A percentile compares a stretch with the other conserved stretches of the same genome.
Conservation (phyloP, 2,329 filamentous ascomycete species). For the Phaeophleospora eucalypticola region DNA sequence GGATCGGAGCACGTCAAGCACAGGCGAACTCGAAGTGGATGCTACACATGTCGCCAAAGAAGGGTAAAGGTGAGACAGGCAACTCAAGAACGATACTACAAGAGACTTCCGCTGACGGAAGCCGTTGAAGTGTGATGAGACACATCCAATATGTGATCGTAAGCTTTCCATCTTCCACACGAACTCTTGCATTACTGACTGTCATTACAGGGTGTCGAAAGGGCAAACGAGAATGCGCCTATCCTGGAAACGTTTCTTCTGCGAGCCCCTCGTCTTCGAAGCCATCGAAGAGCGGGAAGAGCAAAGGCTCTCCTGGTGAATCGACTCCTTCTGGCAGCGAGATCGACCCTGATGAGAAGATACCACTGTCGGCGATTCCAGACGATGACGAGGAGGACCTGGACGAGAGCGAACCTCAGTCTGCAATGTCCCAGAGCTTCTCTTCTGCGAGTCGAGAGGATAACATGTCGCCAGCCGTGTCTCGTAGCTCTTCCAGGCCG, state of each 20-base stretch:
- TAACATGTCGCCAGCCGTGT: slow-evolving; percentile 45
- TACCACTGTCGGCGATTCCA: slow-evolving; percentile 40
- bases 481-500: slow-evolving; percentile 10
- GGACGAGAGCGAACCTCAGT: slow-evolving; percentile 22
- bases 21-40: slow-evolving; percentile 86
- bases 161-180: slow-evolving; percentile 25
- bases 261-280: slow-evolving; percentile 45
- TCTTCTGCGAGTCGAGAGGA: background rate
- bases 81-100: slow-evolving; percentile 1
- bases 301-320: slow-evolving; percentile 41
- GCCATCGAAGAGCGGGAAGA: slow-evolving; percentile 40
- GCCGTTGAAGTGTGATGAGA: slow-evolving; percentile 74
- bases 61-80: slow-evolving; percentile 64
- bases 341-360: slow-evolving; percentile 38
- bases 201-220: slow-evolving; percentile 70
- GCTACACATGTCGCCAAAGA: slow-evolving; percentile 83
- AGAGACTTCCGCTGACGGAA: slow-evolving; percentile 15
- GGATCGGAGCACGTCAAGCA: slow-evolving; percentile 78
- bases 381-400: slow-evolving; percentile 46
- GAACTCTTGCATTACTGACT: slow-evolving; percentile 12
- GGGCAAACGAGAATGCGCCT: slow-evolving; percentile 83
- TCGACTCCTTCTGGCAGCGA: slow-evolving; percentile 52
- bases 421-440: slow-evolving; percentile 27
- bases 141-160: slow-evolving; percentile 77
- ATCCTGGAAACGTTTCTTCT: slow-evolving; percentile 64